Evolutionary conservation across 768 basidiomycete genomes (phyloP), one percentile per base, ranked within the genome.

Genomic region (Roridomyces roridus): DNA sequence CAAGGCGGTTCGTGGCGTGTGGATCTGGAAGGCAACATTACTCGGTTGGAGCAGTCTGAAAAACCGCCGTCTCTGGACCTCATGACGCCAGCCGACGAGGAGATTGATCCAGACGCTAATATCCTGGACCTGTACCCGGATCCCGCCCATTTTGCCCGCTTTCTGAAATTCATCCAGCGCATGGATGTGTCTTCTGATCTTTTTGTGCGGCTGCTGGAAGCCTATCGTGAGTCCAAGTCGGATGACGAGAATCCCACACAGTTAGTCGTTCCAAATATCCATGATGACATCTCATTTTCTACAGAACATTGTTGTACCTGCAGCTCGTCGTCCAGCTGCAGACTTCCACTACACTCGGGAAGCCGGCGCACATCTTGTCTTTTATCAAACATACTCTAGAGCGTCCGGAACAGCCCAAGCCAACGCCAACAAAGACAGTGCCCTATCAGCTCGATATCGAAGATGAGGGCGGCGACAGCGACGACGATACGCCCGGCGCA

Each of bases 311-410:
- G 29, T 76, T 91, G 6, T 85, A 86, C 61, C 80, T 96, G 21
- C 93, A 96, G 66, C 77, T 96, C 31, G 85, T 93, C 29, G 78
- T 94, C 58, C 85, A 89, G 64, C 89, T 97, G 79, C 91, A 95
- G 68, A 78, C 84, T 1, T 78, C 81, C 4, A 86, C 80, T 57
- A 83, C 95, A 26, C 67, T 85, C 17, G 72, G 70, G 36, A 83
- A 88, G 55, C 89, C 92, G 0, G 80, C 80, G 10, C 86, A 95
- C 53, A 80, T 96, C 10, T 70, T 98, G n/a, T 77, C 82, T 3
- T 97, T 97, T 67, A 79, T 98, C 23, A 89, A 88, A 51, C 86
- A 92, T 55, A 89, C 90, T 1, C 74, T 97, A 5, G 84, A 86
- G 44, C 42, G 31, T 15, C 47, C 39, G 3, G n/a, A 59, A 55